These are phyloP conservation scores for Aschersonia sp. DNA, from an alignment of 2,329 filamentous ascomycete species.

Conservation along the genomic window DNA sequence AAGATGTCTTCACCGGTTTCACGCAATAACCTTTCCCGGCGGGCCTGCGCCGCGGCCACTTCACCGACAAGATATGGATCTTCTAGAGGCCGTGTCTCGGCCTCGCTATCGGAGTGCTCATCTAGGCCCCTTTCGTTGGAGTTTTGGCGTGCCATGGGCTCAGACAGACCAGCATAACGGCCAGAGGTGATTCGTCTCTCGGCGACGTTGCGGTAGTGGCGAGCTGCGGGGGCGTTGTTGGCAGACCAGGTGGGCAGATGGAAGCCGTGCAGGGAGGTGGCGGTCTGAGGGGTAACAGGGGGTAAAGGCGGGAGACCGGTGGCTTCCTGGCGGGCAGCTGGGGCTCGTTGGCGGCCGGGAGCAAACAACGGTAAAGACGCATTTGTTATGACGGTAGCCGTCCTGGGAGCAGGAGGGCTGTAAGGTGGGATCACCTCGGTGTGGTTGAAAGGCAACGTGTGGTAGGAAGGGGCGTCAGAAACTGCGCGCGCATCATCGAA, in stretches of 20 bases:
- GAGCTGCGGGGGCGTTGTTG: slow-evolving; percentile 35
- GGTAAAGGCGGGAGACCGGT: slow-evolving; percentile 38
- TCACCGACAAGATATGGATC: slow-evolving; percentile 56
- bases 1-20: slow-evolving; percentile 41
- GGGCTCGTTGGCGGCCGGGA: slow-evolving; percentile 8
- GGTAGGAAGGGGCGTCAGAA: slow-evolving; percentile 51
- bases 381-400: slow-evolving; percentile 2
- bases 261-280: slow-evolving; percentile 35
- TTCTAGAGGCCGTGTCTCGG: slow-evolving; percentile 36
- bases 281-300: slow-evolving; percentile 18
- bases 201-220: slow-evolving; percentile 50
- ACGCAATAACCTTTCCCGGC: slow-evolving; percentile 39
- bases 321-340: slow-evolving; percentile 16
- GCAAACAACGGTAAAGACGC: slow-evolving; percentile 2
- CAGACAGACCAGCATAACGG: slow-evolving; percentile 16
- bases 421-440: slow-evolving; percentile 35
- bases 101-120: background rate
- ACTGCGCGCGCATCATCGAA: slow-evolving; percentile 19
- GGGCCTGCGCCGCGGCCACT: slow-evolving; percentile 42
- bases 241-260: slow-evolving; percentile 45
- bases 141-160: slow-evolving; percentile 9
- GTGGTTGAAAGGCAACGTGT: slow-evolving; percentile 33
- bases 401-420: slow-evolving; percentile 17
- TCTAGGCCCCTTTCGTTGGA: slow-evolving; percentile 1
- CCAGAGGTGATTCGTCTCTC: slow-evolving; percentile 40